These are phyloP conservation scores for Aspergillus sp. DNA, from an alignment of 2,329 filamentous ascomycete species.

Conservation along the genomic window DNA sequence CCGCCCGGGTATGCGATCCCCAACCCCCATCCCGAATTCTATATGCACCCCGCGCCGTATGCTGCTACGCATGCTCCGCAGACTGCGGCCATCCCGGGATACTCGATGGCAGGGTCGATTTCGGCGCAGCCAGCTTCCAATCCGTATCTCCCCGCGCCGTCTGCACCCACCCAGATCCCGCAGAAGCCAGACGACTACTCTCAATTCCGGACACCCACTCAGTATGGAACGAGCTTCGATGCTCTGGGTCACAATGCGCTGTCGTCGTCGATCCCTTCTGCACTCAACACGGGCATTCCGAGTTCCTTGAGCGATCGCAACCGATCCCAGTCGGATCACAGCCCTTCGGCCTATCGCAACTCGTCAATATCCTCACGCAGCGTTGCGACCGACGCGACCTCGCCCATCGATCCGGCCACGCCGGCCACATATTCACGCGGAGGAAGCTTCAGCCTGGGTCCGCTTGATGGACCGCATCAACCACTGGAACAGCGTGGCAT, in stretches of 20 bases:
- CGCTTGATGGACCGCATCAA: constrained; percentile 33
- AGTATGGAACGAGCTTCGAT: constrained; percentile 40
- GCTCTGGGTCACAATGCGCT: constrained; percentile 37
- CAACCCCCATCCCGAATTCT: constrained; percentile 38
- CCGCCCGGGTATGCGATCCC: constrained; percentile 40
- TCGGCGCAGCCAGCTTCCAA: constrained; percentile 38
- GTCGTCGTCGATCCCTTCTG: constrained; percentile 35
- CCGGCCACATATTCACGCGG: constrained; percentile 40
- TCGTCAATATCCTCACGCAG: constrained; percentile 43
- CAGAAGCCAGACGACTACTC: constrained; percentile 43
- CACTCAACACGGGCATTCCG: constrained; percentile 34
- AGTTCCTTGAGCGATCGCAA: constrained; percentile 39
- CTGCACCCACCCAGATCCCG: constrained; percentile 31
- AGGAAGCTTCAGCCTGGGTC: constrained; percentile 39
- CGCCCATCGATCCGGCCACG: constrained; percentile 41
- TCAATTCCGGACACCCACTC: constrained; percentile 32
- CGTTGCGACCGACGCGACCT: constrained; percentile 41
- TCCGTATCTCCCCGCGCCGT: constrained; percentile 39
- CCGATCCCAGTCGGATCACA: constrained; percentile 40
- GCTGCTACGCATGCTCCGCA: constrained; percentile 38
- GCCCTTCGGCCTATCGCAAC: constrained; percentile 42
- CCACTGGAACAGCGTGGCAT: constrained; percentile 37
- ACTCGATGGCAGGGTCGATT: constrained; percentile 37
- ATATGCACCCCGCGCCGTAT: constrained; percentile 39
- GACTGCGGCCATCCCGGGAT: constrained; percentile 35